phyloP scores from a whole-genome alignment of 352 stramenopile genomes.

The Saprolegnia parasitica region DNA sequence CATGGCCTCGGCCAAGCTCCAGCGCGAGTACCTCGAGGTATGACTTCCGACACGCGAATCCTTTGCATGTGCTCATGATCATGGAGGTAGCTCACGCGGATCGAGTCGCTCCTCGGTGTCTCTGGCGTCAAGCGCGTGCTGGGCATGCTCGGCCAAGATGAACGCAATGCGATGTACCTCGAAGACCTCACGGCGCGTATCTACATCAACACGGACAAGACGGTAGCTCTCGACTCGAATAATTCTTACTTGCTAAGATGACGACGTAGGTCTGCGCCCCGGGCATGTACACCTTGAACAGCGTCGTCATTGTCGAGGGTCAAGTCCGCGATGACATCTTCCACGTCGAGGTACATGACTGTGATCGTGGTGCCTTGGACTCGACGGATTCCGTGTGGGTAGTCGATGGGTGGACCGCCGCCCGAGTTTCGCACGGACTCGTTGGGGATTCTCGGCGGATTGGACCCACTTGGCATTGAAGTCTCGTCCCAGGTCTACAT shows the following conservation, averaged over 20 bases:
- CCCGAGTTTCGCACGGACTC: constrained; percentile 79
- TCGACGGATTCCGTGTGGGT: neutral
- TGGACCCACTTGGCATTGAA: constrained; percentile 73
- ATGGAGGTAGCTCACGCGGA: constrained; percentile 56
- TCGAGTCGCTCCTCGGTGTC: constrained; percentile 81
- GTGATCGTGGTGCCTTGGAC: neutral
- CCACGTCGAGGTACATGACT: constrained; percentile 65
- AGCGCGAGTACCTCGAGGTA: constrained; percentile 13
- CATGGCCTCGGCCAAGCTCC: neutral
- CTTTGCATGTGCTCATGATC: neutral
- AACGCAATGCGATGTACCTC: constrained; percentile 69
- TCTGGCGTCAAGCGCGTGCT: constrained; percentile 73
- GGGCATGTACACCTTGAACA: constrained; percentile 90
- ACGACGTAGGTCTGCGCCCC: constrained; percentile 60
- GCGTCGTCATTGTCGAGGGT: constrained; percentile 89
- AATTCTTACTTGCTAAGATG: too few species aligned
- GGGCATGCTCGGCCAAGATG: constrained; percentile 80
- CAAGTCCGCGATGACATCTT: constrained; percentile 91
- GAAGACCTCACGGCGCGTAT: constrained; percentile 82
- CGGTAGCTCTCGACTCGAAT: constrained; percentile 40
- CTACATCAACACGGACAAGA: constrained; percentile 65
- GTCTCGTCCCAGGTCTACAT: constrained; percentile 48
- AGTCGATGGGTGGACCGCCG: constrained; percentile 89
- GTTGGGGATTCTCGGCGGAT: constrained; percentile 59
- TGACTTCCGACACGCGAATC: neutral